These are phyloP conservation scores for Musa itinerans DNA, from an alignment of 176 grass and related monocot genomes.

Conservation along the genomic window DNA sequence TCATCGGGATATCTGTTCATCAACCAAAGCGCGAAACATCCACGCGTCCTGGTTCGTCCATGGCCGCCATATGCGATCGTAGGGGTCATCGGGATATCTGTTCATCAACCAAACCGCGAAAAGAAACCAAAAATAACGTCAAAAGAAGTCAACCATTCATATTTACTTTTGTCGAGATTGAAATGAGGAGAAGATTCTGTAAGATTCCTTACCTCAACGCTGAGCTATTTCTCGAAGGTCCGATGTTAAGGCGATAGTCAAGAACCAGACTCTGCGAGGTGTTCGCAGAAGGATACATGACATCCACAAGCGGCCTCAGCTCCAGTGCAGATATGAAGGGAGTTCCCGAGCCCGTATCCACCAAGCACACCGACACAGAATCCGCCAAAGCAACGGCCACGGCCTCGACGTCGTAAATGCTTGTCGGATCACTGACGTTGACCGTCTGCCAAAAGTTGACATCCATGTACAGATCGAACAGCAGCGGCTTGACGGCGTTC, in stretches of 20 bases:
- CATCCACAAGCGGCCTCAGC: not conserved
- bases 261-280: not conserved
- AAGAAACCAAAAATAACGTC: too few species aligned
- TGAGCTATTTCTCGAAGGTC: not conserved
- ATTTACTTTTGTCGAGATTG: too few species aligned
- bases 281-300: not conserved
- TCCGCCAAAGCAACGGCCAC: slow-evolving; percentile 6
- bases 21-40: not conserved
- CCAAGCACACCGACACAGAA: slow-evolving; percentile 29
- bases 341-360: not conserved
- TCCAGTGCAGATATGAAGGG: slow-evolving; percentile 5
- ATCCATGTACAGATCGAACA: slow-evolving; percentile 14
- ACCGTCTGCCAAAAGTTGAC: slow-evolving; percentile 34
- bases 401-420: not conserved
- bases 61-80: not conserved
- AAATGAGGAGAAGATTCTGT: not conserved
- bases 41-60: not conserved
- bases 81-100: not conserved
- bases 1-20: not conserved
- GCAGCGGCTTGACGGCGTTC: not conserved
- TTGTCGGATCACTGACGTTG: slow-evolving; percentile 15
- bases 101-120: not conserved
- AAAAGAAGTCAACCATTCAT: too few species aligned
- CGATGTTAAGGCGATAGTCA: not conserved
- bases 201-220: not conserved